phyloP scores from a whole-genome alignment of 108 stramenopile species.

The Bacterosira constricta region DNA sequence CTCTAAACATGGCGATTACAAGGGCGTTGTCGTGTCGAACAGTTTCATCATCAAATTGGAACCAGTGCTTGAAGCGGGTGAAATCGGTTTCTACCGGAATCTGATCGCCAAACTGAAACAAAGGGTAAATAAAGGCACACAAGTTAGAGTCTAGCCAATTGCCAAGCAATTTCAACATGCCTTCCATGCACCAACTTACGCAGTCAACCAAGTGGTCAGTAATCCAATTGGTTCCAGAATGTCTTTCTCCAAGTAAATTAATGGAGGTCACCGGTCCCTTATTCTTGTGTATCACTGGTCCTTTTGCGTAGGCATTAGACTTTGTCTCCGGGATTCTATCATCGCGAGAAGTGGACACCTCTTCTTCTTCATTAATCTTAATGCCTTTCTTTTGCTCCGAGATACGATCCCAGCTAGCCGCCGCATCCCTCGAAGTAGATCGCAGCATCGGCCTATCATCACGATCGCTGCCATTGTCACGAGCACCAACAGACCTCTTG shows the following conservation, averaged over 20 bases:
- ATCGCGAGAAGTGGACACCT: neutral
- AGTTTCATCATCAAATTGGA: slow-evolving; percentile 25
- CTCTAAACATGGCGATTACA: slow-evolving; percentile 41
- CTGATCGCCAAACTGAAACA: slow-evolving; percentile 23
- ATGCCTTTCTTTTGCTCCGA: neutral
- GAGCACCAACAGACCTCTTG: too few relatives aligned
- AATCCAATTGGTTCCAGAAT: slow-evolving; percentile 52
- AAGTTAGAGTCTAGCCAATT: neutral
- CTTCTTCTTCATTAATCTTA: neutral
- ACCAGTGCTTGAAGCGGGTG: slow-evolving; percentile 48
- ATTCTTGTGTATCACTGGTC: slow-evolving; percentile 9
- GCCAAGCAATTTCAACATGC: neutral
- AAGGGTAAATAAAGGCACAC: neutral
- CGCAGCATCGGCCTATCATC: neutral
- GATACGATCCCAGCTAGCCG: slow-evolving; percentile 3
- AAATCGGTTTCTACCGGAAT: slow-evolving; percentile 18
- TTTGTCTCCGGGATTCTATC: neutral
- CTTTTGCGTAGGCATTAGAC: neutral
- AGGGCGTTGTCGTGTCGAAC: slow-evolving; percentile 13
- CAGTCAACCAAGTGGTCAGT: slow-evolving; percentile 38
- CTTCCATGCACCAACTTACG: too few relatives aligned
- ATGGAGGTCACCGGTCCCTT: slow-evolving; percentile 8
- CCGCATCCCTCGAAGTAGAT: neutral
- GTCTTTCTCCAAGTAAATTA: slow-evolving; percentile 46
- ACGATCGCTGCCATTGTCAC: neutral